Evolutionary conservation across 2,329 filamentous ascomycete genomes (phyloP).

Genomic region (Xylariaceae sp.): DNA sequence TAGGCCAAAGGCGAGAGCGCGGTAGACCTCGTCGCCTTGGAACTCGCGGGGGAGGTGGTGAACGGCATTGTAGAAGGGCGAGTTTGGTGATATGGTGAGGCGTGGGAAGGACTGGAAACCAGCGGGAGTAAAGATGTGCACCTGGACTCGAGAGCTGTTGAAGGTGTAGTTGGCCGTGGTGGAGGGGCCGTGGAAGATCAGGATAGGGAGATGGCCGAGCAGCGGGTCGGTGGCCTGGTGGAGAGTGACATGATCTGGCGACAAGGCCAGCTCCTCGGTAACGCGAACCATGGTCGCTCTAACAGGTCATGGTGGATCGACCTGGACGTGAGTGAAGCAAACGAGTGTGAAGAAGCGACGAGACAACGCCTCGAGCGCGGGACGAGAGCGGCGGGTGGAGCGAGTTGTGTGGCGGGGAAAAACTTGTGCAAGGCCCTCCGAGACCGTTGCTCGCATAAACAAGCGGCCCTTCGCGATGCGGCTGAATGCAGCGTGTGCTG

Average conservation of each 20-base stretch:
- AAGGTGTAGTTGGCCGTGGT: slow-evolving; percentile 81
- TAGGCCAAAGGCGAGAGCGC: slow-evolving; percentile 85
- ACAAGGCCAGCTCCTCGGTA: slow-evolving; percentile 70
- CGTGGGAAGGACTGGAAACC: slow-evolving; percentile 87
- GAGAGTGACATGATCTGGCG: slow-evolving; percentile 75
- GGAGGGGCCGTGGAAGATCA: slow-evolving; percentile 89
- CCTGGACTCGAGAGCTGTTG: slow-evolving; percentile 89
- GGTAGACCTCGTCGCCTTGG: slow-evolving; percentile 90
- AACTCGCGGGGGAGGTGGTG: slow-evolving; percentile 85
- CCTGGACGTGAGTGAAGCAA: slow-evolving; percentile 13
- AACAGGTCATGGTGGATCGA: slow-evolving; percentile 37
- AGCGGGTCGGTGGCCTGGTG: slow-evolving; percentile 85
- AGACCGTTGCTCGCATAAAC: slow-evolving; percentile 16
- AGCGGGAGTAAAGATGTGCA: slow-evolving; percentile 84
- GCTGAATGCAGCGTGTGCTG: slow-evolving; percentile 15
- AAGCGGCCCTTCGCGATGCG: slow-evolving; percentile 21
- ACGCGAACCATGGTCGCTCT: slow-evolving; percentile 72
- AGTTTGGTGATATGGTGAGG: slow-evolving; percentile 88
- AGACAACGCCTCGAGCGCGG: slow-evolving; percentile 8
- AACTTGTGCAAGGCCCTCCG: slow-evolving; percentile 12
- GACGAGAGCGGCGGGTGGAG: background rate
- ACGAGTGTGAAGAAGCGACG: slow-evolving; percentile 16
- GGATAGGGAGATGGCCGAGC: slow-evolving; percentile 72
- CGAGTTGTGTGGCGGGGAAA: background rate
- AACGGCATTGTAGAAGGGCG: slow-evolving; percentile 84